Conservation (phyloP, 495 filamentous ascomycete genomes). For the Penicillium malachiteum region DNA sequence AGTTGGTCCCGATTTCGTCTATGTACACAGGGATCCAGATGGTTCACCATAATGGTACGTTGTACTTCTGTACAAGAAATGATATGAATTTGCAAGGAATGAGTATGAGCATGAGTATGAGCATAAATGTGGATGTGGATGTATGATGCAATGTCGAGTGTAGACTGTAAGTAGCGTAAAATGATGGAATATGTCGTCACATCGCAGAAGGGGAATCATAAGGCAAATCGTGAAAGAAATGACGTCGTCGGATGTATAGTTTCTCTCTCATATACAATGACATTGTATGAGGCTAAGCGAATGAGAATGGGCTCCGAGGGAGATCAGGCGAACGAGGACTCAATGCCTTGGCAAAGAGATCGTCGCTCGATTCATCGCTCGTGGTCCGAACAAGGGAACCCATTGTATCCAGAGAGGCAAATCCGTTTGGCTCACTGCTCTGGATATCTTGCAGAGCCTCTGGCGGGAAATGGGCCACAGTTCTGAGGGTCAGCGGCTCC, state of each 20-base stretch:
- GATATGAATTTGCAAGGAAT: slow-evolving; percentile 8
- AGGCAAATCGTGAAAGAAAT: slow-evolving; percentile 17
- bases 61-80: slow-evolving; percentile 12
- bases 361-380: slow-evolving; percentile 60
- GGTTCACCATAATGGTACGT: slow-evolving; percentile 12
- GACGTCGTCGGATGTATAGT: background rate
- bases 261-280: background rate
- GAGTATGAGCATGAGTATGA: no score
- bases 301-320: slow-evolving; percentile 68
- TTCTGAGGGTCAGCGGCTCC: slow-evolving; percentile 13
- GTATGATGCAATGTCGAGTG: slow-evolving; percentile 1
- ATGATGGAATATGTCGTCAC: slow-evolving; percentile 18
- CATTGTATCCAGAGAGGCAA: slow-evolving; percentile 39
- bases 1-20: slow-evolving; percentile 6
- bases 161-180: slow-evolving; percentile 4
- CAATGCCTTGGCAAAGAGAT: slow-evolving; percentile 77
- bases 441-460: slow-evolving; percentile 42
- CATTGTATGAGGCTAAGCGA: slow-evolving; percentile 23
- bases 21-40: slow-evolving; percentile 22
- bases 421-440: slow-evolving; percentile 31
- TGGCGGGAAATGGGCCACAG: slow-evolving; percentile 43
- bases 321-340: slow-evolving; percentile 79
- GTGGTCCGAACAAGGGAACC: slow-evolving; percentile 21
- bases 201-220: slow-evolving; percentile 35
- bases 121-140: slow-evolving; percentile 9